A percentile compares a stretch with the other conserved stretches of the same genome.
Conservation (phyloP, 495 filamentous ascomycete genomes). For the Podospora tetraspora region DNA sequence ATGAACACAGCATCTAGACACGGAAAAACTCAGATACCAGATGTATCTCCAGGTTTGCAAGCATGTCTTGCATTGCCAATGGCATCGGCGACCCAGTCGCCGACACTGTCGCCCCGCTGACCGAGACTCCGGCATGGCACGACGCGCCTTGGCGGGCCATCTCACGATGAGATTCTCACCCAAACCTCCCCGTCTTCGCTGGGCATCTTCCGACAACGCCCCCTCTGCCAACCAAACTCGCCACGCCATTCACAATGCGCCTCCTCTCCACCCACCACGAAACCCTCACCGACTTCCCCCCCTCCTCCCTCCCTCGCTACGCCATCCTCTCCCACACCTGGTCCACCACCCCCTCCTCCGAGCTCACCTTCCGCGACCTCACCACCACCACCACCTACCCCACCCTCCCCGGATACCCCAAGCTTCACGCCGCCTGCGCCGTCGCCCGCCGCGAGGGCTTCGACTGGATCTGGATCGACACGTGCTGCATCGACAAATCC, state of each 20-base stretch:
- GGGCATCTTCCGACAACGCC: neutral
- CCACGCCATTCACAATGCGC: neutral
- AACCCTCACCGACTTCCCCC: neutral
- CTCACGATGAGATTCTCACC: no score
- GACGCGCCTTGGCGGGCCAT: no score
- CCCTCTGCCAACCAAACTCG: neutral
- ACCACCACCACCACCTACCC: neutral
- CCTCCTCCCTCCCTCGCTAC: neutral
- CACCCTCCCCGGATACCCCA: neutral
- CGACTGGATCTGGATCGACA: neutral
- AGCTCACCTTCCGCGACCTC: neutral
- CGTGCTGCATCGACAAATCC: conserved; percentile 1
- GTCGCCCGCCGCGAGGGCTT: neutral
- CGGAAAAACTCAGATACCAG: no score
- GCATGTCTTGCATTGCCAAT: neutral
- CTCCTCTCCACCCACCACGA: neutral
- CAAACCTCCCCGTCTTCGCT: neutral
- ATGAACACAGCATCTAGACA: no score
- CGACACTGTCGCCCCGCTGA: neutral
- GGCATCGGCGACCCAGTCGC: no score
- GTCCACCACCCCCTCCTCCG: neutral
- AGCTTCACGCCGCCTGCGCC: neutral
- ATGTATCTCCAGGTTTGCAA: no score
- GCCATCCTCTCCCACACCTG: conserved; percentile 1
- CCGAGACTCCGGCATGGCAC: no score